Evolutionary conservation across 257 asterid genomes (phyloP), one percentile per base, ranked within the genome.

Genomic region (Solanum sitiens): DNA sequence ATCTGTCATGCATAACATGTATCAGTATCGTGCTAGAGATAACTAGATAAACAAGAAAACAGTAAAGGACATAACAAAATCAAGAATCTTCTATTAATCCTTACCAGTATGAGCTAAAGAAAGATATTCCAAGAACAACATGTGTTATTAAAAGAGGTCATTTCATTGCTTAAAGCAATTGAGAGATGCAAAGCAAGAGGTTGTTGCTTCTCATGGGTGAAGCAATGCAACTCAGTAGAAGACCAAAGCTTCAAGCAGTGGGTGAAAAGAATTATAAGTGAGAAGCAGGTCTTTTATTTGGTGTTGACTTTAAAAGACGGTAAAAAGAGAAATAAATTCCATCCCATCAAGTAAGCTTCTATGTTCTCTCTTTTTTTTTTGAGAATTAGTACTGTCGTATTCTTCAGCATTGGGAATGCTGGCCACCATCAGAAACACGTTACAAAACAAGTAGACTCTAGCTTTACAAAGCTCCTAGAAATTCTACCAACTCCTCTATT

Each of bases 1-100:
- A 97, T 94, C 99, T 97, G 98, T 42, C 89, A 79, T 79, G 86
- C 68, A 82, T 32, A 32, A 82, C 32, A 56, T 82, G 32, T 35
- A 82, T 82, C 71, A 82, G 71, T 82, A 50, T 50, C 35, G 21
- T 33, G 40, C 67, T 30, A 82, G 30, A 82, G 45, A 53, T 30
- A 50, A 82, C 70, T 18, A 21, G 44, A 82, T 82, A 33, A 30
- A 30, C 44, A 82, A 30, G 30, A 82, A 44, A 39, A 50, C 30
- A 18, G 70, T 50, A 30, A 50, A 82, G 30, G 67, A 82, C 21
- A 30, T 3, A 11, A 50, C 30, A 45, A 80, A 80, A 80, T 61
- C 42, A 47, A 80, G 67, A 77, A 77, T 44, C 63, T 25, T 77
- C 61, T 42, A 77, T 25, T 11, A 77, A 77, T 44, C 39, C 39